phyloP scores from a whole-genome alignment of 495 filamentous ascomycete genomes.

The Penicillium roqueforti region DNA sequence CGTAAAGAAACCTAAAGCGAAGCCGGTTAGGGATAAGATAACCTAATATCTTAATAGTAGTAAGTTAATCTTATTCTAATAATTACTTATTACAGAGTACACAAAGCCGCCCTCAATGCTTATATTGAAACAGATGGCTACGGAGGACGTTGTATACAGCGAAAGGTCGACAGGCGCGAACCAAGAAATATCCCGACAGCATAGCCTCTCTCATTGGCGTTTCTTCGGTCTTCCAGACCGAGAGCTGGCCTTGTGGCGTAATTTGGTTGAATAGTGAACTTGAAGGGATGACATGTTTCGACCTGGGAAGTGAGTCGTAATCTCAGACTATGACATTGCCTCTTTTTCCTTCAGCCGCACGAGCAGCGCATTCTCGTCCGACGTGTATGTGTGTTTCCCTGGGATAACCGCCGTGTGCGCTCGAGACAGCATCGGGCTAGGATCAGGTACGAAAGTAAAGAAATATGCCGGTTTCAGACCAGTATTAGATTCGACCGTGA shows the following conservation, averaged over 20 bases:
- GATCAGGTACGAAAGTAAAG: conserved; percentile 16
- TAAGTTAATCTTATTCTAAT: no score
- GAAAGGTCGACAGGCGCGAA: conserved; percentile 9
- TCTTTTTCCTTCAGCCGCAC: conserved; percentile 17
- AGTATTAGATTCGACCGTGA: conserved; percentile 11
- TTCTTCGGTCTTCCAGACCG: conserved; percentile 7
- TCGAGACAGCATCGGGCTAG: conserved; percentile 9
- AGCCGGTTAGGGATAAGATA: no score
- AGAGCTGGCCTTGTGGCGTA: conserved; percentile 11
- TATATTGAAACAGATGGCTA: conserved; percentile 11
- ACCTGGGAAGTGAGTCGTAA: conserved; percentile 11
- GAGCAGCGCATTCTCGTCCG: conserved; percentile 11
- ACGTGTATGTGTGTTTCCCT: conserved; percentile 10
- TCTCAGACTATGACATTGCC: conserved; percentile 11
- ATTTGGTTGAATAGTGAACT: conserved; percentile 18
- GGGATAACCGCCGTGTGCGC: conserved; percentile 3
- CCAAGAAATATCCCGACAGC: conserved; percentile 2
- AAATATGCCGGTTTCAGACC: conserved; percentile 12
- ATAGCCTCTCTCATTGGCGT: conserved; percentile 7
- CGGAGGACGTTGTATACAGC: conserved; percentile 5
- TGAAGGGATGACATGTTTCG: conserved; percentile 11
- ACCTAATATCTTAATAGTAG: no score
- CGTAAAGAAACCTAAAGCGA: no score
- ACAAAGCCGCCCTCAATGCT: conserved; percentile 4
- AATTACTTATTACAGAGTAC: conserved; percentile 3